Conservation (phyloP, 2,329 filamentous ascomycete genomes). For the Cercospora sp. region DNA sequence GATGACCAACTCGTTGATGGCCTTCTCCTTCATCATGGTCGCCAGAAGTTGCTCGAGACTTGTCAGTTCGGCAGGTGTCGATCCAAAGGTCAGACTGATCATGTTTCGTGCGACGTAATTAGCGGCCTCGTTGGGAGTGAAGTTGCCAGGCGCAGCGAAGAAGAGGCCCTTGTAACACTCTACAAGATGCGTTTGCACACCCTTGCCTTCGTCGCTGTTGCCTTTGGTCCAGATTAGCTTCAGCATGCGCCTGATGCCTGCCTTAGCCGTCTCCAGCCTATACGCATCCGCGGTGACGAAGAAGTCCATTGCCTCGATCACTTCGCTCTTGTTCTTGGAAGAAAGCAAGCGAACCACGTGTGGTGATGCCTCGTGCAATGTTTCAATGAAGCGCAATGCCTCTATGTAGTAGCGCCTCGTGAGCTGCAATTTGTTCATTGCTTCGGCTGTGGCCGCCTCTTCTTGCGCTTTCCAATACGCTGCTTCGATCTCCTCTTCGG, state of each 20-base stretch:
- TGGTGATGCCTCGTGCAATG: slow-evolving; percentile 78
- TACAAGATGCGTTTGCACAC: slow-evolving; percentile 92
- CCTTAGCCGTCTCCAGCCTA: slow-evolving; percentile 88
- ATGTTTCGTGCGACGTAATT: slow-evolving; percentile 97
- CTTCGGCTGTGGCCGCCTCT: slow-evolving; percentile 84
- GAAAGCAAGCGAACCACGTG: slow-evolving; percentile 84
- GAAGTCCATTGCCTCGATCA: slow-evolving; percentile 98
- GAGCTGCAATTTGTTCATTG: slow-evolving; percentile 81
- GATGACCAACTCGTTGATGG: slow-evolving; percentile 82
- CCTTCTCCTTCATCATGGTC: slow-evolving; percentile 94
- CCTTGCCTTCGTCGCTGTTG: slow-evolving; percentile 98
- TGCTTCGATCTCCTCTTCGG: slow-evolving; percentile 73
- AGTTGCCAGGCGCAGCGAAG: slow-evolving; percentile 89
- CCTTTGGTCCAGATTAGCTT: slow-evolving; percentile 98
- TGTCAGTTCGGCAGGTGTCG: slow-evolving; percentile 90
- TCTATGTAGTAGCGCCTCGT: slow-evolving; percentile 92
- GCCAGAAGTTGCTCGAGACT: slow-evolving; percentile 91
- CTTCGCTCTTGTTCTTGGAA: slow-evolving; percentile 95
- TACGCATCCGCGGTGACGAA: slow-evolving; percentile 95
- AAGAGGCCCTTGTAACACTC: slow-evolving; percentile 96
- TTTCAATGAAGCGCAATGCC: slow-evolving; percentile 88
- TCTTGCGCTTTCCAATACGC: slow-evolving; percentile 77
- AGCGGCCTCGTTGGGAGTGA: slow-evolving; percentile 83
- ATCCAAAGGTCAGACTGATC: slow-evolving; percentile 97
- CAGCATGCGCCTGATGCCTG: slow-evolving; percentile 92